Percentiles rank a stretch among this genome's conserved stretches.
These are phyloP conservation scores for Crithidia thermophila DNA, from an alignment of 208 protist species.

Conservation along the genomic window DNA sequence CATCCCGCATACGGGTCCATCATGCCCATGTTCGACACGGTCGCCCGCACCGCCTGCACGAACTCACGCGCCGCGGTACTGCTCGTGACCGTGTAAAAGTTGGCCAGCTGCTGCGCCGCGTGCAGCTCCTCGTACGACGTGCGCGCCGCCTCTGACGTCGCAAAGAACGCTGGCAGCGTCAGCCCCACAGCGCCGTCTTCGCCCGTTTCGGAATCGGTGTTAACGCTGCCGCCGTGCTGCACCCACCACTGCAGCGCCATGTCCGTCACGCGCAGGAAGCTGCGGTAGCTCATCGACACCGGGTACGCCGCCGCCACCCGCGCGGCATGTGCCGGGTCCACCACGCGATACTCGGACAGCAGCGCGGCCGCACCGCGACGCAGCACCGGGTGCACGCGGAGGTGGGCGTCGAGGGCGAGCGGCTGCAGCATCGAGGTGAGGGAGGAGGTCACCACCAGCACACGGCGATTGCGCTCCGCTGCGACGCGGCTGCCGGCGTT, in stretches of 20 bases:
- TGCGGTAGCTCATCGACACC: conserved; percentile 55
- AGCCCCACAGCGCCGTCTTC: neutral
- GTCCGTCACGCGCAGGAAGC: conserved; percentile 77
- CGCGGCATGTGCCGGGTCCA: conserved; percentile 10
- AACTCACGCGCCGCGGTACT: conserved; percentile 22
- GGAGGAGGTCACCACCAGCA: conserved; percentile 37
- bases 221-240: no score
- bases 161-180: conserved; percentile 31
- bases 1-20: conserved; percentile 47
- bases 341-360: conserved; percentile 44
- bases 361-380: conserved; percentile 33
- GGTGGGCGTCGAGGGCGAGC: conserved; percentile 24
- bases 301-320: conserved; percentile 43
- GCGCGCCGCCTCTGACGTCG: conserved; percentile 18
- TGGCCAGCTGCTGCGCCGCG: conserved; percentile 8
- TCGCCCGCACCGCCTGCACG: conserved; percentile 38
- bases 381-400: conserved; percentile 41
- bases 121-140: conserved; percentile 9
- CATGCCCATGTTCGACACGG: conserved; percentile 55
- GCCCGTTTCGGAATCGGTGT: no score
- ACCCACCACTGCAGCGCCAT: conserved; percentile 56
- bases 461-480: conserved; percentile 23
- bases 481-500: conserved; percentile 22
- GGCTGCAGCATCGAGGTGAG: conserved; percentile 14
- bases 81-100: conserved; percentile 20